Conservation (phyloP, 179 eudicot species). For the Drosera spatulata region DNA sequence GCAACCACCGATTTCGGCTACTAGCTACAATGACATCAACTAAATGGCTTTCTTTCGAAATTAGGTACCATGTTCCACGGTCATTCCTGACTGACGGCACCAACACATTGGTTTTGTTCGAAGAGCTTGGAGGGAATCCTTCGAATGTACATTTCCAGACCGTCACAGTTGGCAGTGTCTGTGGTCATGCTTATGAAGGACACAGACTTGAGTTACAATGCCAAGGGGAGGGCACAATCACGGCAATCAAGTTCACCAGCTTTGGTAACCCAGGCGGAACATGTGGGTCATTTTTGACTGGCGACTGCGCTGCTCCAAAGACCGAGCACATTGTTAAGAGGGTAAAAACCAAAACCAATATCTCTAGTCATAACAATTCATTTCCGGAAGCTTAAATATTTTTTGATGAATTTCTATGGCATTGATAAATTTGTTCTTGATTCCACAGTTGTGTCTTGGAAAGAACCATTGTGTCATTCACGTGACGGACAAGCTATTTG, state of each 20-base stretch:
- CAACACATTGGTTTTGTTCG: slow-evolving; percentile 67
- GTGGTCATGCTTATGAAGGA: slow-evolving; percentile 62
- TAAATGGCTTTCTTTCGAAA: neutral
- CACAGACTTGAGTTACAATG: slow-evolving; percentile 55
- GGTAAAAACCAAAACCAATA: too few relatives aligned
- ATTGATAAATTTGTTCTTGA: too few relatives aligned
- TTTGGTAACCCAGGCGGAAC: slow-evolving; percentile 81
- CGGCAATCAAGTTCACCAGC: slow-evolving; percentile 84
- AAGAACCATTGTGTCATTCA: too few relatives aligned
- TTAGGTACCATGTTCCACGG: slow-evolving; percentile 85
- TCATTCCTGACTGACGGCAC: slow-evolving; percentile 63
- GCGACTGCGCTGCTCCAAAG: slow-evolving; percentile 27
- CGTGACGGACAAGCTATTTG: too few relatives aligned
- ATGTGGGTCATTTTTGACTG: slow-evolving; percentile 73
- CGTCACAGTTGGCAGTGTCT: slow-evolving; percentile 41
- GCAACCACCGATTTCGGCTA: neutral
- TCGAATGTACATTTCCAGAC: slow-evolving; percentile 52
- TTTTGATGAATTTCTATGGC: too few relatives aligned
- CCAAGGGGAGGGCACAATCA: slow-evolving; percentile 62
- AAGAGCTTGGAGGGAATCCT: slow-evolving; percentile 90
- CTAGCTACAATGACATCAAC: neutral
- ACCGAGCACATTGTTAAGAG: too few relatives aligned
- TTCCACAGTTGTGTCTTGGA: too few relatives aligned
- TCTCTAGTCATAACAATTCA: too few relatives aligned
- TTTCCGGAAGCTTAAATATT: too few relatives aligned